Percentiles rank a stretch among this genome's conserved stretches.
Evolutionary conservation across 1,284 basidiomycete genomes (phyloP).

Genomic region (Pulchroboletus neoregius): DNA sequence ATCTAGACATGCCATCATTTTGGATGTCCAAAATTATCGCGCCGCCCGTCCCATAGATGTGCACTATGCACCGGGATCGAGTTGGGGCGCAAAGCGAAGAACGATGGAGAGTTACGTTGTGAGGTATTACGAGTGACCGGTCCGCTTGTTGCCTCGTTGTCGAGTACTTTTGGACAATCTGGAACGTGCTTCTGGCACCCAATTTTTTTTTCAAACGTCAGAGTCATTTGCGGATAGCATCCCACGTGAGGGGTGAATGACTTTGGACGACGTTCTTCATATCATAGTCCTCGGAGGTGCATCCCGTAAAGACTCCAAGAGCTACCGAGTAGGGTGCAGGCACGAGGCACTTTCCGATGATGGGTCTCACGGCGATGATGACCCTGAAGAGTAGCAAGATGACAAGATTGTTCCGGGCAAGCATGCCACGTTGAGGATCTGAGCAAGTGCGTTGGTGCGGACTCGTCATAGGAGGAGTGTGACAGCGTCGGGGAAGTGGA

Average conservation of each 20-base stretch:
- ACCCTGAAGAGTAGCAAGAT: conserved; percentile 20
- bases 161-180: conserved; percentile 20
- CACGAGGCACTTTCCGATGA: conserved; percentile 30
- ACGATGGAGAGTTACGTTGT: too few species aligned
- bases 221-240: neutral
- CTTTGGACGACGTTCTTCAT: conserved; percentile 12
- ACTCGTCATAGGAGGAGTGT: neutral
- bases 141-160: conserved; percentile 13
- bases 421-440: conserved; percentile 4
- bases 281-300: conserved; percentile 32
- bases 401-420: conserved; percentile 1
- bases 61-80: neutral
- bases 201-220: neutral
- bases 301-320: conserved; percentile 4
- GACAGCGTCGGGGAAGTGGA: conserved; percentile 2
- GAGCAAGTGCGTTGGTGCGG: neutral
- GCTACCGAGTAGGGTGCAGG: conserved; percentile 24
- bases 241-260: conserved; percentile 23
- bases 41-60: neutral
- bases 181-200: conserved; percentile 15
- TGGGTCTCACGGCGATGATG: conserved; percentile 27
- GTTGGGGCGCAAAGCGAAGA: conserved; percentile 1
- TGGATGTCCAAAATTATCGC: conserved; percentile 5
- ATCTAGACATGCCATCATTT: conserved; percentile 25
- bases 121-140: too few species aligned